Conservation (phyloP, 371 early-diverging fungal genomes). For the Parasitella parasitica region DNA sequence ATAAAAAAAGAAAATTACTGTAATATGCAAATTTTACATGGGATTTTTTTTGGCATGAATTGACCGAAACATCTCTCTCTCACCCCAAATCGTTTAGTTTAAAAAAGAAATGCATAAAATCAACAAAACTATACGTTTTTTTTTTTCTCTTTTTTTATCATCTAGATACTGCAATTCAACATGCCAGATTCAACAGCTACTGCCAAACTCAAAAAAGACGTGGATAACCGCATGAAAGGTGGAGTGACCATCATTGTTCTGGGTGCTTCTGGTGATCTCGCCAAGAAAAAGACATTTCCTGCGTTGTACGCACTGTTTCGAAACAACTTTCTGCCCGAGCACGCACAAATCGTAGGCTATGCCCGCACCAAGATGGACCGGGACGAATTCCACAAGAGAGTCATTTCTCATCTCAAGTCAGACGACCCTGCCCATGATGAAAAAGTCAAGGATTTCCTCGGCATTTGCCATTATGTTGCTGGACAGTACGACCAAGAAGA, state of each 20-base stretch:
- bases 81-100: too few relatives aligned
- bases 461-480: conserved; percentile 73
- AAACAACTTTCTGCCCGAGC: conserved; percentile 72
- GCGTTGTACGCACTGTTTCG: conserved; percentile 88
- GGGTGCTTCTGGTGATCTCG: conserved; percentile 92
- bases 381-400: conserved; percentile 71
- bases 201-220: conserved; percentile 20
- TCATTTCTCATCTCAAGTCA: conserved; percentile 67
- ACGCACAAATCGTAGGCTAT: conserved; percentile 90
- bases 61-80: not conserved
- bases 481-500: conserved; percentile 91
- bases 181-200: not conserved
- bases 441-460: conserved; percentile 65
- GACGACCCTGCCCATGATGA: conserved; percentile 51
- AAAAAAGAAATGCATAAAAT: not conserved
- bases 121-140: not conserved
- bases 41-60: not conserved
- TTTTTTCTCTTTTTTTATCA: not conserved
- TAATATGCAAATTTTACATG: not conserved
- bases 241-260: conserved; percentile 58
- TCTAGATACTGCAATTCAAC: too few relatives aligned
- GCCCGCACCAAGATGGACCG: conserved; percentile 75
- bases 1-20: not conserved
- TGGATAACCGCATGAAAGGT: conserved; percentile 19
- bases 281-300: conserved; percentile 98